Conservation (phyloP, 2,329 filamentous ascomycete species). For the Blumeriella jaapii region DNA sequence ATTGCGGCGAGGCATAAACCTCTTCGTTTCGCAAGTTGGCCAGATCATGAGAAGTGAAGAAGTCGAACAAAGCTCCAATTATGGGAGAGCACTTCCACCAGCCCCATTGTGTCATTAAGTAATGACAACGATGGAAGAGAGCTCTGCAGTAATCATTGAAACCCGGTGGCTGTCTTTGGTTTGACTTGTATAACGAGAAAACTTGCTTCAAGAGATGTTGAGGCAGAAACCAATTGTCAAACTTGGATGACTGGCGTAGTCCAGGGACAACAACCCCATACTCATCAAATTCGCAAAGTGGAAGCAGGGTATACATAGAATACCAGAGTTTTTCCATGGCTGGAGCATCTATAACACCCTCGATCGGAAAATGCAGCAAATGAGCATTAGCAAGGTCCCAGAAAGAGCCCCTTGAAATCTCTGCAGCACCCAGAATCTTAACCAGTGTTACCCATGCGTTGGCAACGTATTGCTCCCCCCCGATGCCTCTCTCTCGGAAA, state of each 20-base stretch:
- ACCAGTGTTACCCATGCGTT: slow-evolving; percentile 50
- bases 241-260: slow-evolving; percentile 27
- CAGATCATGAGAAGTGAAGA: slow-evolving; percentile 51
- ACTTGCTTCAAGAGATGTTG: slow-evolving; percentile 45
- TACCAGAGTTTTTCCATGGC: slow-evolving; percentile 47
- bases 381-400: slow-evolving; percentile 45
- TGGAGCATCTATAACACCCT: slow-evolving; percentile 32
- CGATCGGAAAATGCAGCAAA: slow-evolving; percentile 30
- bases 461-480: slow-evolving; percentile 32
- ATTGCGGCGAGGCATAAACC: slow-evolving; percentile 46
- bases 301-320: slow-evolving; percentile 47
- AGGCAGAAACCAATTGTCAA: slow-evolving; percentile 50
- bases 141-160: slow-evolving; percentile 56
- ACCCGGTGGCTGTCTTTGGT: slow-evolving; percentile 42
- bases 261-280: slow-evolving; percentile 37
- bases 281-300: slow-evolving; percentile 47
- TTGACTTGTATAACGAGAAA: slow-evolving; percentile 46
- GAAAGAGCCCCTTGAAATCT: slow-evolving; percentile 42
- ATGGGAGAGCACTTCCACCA: slow-evolving; percentile 46
- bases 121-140: slow-evolving; percentile 48
- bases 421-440: slow-evolving; percentile 38
- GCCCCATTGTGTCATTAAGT: slow-evolving; percentile 52
- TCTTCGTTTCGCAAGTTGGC: slow-evolving; percentile 55
- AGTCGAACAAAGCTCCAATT: slow-evolving; percentile 53
- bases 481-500: slow-evolving; percentile 41